Percentiles rank a stretch among this genome's conserved stretches.
These are phyloP conservation scores for Cyclanthera cordifolia DNA, from an alignment of 306 rosid species.

Conservation along the genomic window DNA sequence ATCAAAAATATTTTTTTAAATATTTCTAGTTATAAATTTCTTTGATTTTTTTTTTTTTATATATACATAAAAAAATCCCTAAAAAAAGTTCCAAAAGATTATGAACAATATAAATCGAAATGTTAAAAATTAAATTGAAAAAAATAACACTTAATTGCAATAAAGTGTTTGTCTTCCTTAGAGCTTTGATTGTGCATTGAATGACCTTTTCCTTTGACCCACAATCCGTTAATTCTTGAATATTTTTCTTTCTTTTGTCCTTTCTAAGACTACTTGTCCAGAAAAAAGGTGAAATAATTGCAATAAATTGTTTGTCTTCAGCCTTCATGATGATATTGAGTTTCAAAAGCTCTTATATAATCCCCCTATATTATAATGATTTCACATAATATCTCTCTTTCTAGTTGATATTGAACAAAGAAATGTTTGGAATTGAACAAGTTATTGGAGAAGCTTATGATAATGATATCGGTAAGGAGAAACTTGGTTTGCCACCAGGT, in stretches of 20 bases:
- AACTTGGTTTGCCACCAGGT: constrained; percentile 71
- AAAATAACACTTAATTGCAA: too few species aligned
- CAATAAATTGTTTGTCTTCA: not conserved
- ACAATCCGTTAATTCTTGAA: not conserved
- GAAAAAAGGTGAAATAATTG: not conserved
- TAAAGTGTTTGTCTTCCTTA: not conserved
- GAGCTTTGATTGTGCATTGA: not conserved
- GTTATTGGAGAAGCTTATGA: too few species aligned
- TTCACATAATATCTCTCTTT: not conserved
- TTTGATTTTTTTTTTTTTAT: too few species aligned
- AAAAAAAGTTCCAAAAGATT: too few species aligned
- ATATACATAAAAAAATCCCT: too few species aligned
- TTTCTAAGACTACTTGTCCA: not conserved
- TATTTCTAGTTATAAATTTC: too few species aligned
- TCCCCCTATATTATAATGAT: not conserved
- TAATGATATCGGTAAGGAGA: not conserved
- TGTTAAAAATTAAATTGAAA: too few species aligned
- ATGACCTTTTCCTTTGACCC: not conserved
- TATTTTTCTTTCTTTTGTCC: not conserved
- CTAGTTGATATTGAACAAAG: too few species aligned
- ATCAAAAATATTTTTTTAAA: too few species aligned
- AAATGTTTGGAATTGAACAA: constrained; percentile 43
- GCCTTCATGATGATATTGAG: not conserved
- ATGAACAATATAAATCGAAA: too few species aligned
- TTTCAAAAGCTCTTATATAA: too few species aligned